Evolutionary conservation across 371 early-diverging fungal genomes (phyloP).

Genomic region (Rozella allomycis): DNA sequence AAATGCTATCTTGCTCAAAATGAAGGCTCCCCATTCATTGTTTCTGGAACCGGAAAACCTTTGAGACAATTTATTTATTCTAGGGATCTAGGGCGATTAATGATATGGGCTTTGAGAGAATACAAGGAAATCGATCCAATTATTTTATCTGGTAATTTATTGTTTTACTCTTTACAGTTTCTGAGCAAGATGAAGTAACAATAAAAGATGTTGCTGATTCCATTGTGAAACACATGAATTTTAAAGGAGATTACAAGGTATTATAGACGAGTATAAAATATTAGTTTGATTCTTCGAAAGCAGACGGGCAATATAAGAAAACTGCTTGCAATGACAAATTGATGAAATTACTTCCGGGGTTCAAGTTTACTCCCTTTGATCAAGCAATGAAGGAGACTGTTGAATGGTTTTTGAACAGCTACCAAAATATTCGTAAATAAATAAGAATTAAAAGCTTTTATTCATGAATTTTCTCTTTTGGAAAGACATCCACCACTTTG

Average conservation of each 20-base stretch:
- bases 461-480: constrained; percentile 93
- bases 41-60: constrained; percentile 56
- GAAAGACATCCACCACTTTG: constrained; percentile 97
- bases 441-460: not conserved
- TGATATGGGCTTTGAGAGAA: constrained; percentile 57
- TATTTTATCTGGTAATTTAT: constrained; percentile 45
- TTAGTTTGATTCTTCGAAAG: constrained; percentile 47
- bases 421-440: constrained; percentile 18
- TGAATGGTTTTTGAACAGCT: constrained; percentile 52
- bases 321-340: constrained; percentile 63
- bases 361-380: constrained; percentile 57
- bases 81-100: constrained; percentile 55
- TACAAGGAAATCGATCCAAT: constrained; percentile 58
- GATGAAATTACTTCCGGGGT: constrained; percentile 44
- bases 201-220: constrained; percentile 56
- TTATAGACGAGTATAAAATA: not conserved
- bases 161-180: constrained; percentile 18
- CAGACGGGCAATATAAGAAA: constrained; percentile 72
- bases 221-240: constrained; percentile 44
- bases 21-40: constrained; percentile 42
- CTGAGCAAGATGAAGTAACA: constrained; percentile 54
- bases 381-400: constrained; percentile 50
- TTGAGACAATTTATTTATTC: constrained; percentile 72
- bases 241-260: constrained; percentile 30
- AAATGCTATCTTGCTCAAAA: constrained; percentile 59